These are phyloP conservation scores for Melanogaster broomeanus DNA, from an alignment of 768 basidiomycete genomes.

Conservation along the genomic window DNA sequence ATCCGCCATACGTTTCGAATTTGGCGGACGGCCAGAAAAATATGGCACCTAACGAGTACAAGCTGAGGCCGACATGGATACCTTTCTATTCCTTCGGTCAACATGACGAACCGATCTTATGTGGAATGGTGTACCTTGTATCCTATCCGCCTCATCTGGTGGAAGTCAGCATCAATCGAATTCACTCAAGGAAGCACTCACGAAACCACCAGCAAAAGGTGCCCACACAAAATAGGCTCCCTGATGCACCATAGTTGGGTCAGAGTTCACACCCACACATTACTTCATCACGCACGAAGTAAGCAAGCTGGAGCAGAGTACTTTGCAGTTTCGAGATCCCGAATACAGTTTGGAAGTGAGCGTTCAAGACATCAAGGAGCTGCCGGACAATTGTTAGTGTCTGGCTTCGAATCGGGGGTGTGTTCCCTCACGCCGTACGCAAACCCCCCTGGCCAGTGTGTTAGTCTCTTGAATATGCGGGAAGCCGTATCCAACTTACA, in stretches of 20 bases:
- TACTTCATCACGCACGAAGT: conserved; percentile 48
- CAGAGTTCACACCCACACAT: not conserved
- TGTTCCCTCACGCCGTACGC: conserved; percentile 55
- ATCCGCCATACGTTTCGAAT: conserved; percentile 67
- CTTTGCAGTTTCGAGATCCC: conserved; percentile 69
- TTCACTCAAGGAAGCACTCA: conserved; percentile 33
- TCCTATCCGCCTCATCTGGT: conserved; percentile 58
- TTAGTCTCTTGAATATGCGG: not conserved
- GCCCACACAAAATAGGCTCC: conserved; percentile 66
- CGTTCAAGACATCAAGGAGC: conserved; percentile 69
- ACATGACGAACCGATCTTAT: not conserved
- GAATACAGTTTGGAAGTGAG: conserved; percentile 74
- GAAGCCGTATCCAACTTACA: conserved; percentile 39
- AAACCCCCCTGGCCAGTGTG: conserved; percentile 54
- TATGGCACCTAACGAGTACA: conserved; percentile 68
- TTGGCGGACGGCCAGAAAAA: conserved; percentile 81
- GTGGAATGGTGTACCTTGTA: conserved; percentile 54
- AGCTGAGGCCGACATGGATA: conserved; percentile 58
- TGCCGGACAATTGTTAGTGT: conserved; percentile 31
- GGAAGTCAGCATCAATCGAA: conserved; percentile 1
- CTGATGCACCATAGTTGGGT: conserved; percentile 20
- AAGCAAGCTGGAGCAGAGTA: conserved; percentile 73
- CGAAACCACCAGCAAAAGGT: conserved; percentile 58
- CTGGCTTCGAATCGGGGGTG: not conserved
- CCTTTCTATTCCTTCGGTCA: conserved; percentile 42